Evolutionary conservation across 108 stramenopile species (phyloP).

Genomic region (Phaeodactylum tricornutum): DNA sequence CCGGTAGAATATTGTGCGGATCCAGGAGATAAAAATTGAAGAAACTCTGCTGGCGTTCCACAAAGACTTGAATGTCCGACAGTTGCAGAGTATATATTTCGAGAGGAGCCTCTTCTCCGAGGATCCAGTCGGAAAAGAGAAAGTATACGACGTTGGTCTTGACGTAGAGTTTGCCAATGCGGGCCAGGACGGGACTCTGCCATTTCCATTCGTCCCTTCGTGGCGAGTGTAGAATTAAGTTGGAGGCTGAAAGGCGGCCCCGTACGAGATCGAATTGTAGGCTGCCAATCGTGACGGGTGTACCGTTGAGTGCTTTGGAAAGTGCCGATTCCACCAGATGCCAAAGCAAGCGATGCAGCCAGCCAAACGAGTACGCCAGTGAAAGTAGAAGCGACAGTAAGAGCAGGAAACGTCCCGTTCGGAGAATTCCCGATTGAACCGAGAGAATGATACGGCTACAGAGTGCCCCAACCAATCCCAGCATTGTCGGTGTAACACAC

Average conservation of each 20-base stretch:
- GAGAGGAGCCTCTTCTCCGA: constrained; percentile 14
- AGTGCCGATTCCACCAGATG: constrained; percentile 21
- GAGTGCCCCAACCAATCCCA: too few relatives aligned
- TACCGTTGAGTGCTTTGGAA: constrained; percentile 21
- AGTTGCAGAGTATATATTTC: constrained; percentile 32
- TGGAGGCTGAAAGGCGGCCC: constrained; percentile 22
- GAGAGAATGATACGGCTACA: too few relatives aligned
- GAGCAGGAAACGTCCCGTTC: too few relatives aligned
- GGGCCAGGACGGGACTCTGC: constrained; percentile 43
- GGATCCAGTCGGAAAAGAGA: constrained; percentile 12
- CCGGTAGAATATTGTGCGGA: constrained; percentile 15
- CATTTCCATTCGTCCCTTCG: constrained; percentile 34
- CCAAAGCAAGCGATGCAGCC: constrained; percentile 41
- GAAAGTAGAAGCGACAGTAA: constrained; percentile 6
- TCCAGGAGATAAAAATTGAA: constrained; percentile 50
- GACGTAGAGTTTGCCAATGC: constrained; percentile 28
- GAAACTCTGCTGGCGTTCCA: constrained; percentile 38
- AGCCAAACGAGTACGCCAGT: constrained; percentile 23
- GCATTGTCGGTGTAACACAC: too few relatives aligned
- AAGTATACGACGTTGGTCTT: constrained; percentile 18
- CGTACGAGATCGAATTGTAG: constrained; percentile 28
- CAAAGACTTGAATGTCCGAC: constrained; percentile 47
- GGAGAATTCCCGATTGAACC: too few relatives aligned
- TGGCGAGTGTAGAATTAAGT: constrained; percentile 38
- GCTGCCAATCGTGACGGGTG: constrained; percentile 34